These are phyloP conservation scores for Speleostelium caveatum DNA, from an alignment of 78 protist species.

Conservation along the genomic window DNA sequence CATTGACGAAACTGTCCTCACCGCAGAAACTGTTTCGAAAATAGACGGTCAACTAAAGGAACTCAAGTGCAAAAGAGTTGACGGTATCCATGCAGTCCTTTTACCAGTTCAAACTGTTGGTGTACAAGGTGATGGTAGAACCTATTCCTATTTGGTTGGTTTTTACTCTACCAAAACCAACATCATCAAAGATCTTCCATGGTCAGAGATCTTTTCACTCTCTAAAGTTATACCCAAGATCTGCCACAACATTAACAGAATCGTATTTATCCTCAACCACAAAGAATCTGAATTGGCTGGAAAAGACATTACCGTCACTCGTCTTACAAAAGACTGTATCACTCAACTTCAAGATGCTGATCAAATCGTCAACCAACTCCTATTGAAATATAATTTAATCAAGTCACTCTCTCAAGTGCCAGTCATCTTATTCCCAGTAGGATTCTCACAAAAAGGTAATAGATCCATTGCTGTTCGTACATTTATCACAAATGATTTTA, in stretches of 20 bases:
- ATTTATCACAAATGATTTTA: constrained; percentile 90
- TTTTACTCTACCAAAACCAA: constrained; percentile 18
- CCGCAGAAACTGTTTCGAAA: neutral
- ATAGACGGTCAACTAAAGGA: constrained; percentile 39
- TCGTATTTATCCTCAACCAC: constrained; percentile 70
- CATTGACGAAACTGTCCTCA: neutral
- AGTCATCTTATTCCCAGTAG: constrained; percentile 85
- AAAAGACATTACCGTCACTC: constrained; percentile 83
- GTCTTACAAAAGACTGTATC: constrained; percentile 68
- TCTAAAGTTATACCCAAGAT: constrained; percentile 88
- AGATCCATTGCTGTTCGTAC: constrained; percentile 92
- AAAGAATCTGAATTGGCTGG: neutral
- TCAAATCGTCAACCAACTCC: constrained; percentile 67
- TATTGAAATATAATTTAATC: constrained; percentile 71
- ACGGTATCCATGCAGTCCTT: constrained; percentile 29
- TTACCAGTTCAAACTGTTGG: constrained; percentile 95
- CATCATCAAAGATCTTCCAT: constrained; percentile 5
- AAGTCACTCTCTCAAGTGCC: constrained; percentile 89
- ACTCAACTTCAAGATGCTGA: constrained; percentile 91
- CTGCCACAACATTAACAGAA: constrained; percentile 92
- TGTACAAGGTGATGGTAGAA: constrained; percentile 97
- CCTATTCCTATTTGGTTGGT: constrained; percentile 86
- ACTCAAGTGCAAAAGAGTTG: neutral
- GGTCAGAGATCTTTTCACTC: constrained; percentile 68
- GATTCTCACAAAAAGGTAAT: constrained; percentile 51